Evolutionary conservation across 2,329 filamentous ascomycete species (phyloP), one percentile per base, ranked within the genome.

Genomic region (Aspergillus cejpii): DNA sequence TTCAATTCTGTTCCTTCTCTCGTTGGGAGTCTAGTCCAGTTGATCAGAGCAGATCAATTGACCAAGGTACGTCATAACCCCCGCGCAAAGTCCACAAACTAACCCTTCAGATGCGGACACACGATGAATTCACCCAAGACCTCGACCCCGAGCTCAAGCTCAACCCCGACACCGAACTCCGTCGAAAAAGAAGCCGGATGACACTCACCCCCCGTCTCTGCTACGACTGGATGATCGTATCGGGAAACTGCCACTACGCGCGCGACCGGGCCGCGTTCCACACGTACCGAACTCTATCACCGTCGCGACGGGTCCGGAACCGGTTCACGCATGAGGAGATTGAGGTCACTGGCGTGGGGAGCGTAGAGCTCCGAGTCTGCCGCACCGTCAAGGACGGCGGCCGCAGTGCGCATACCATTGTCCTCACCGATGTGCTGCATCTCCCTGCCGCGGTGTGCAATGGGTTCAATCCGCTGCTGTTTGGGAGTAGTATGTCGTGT

Each of bases 141-240:
- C 26, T 29, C 10, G 29, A 49, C 6, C 5, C 28, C 2, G 27
- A n/a, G 23, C 23, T 24, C 23, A 8, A 33, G n/a, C 2, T 14
- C n/a, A 6, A 14, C 29, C 2, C 15, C 6, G 31, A 26, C 8
- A 21, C 17, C 21, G 42, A 51, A 12, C 23, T 26, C 20, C 44
- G 40, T 4, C 47, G 43, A n/a, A 50, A 50, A 24, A 45, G 47
- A 20, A 47, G 34, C 27, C 44, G 49, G 17, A 28, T 28, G 11
- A 12, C 44, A 3, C 19, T 54, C 55, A 1, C 70, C 65, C 40
- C 58, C 72, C 8, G 65, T 62, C 19, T 72, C 72, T 47, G 52
- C 60, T 24, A 67, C 64, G 56, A 60, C 54, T 15, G 58, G 59
- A 56, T 61, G 57, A 43, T 61, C 27, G 50, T 57, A 8, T 49